Evolutionary conservation across 768 basidiomycete species (phyloP), one percentile per base, ranked within the genome.

Genomic region (Exsudoporus frostii): DNA sequence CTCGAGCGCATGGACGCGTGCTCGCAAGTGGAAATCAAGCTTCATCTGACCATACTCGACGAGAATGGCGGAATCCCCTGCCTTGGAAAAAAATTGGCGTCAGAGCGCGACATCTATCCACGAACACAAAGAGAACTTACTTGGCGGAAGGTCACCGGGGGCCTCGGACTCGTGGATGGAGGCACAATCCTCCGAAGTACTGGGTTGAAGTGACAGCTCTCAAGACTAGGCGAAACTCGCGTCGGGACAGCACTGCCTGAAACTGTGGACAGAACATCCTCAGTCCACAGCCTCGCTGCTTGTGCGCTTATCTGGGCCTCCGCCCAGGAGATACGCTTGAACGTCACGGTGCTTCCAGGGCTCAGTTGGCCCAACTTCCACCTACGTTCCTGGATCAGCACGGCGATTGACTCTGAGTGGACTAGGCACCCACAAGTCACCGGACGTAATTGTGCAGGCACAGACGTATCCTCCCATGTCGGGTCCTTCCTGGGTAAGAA

Each of bases 351-450:
- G 46, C 71, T 73, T 15, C 84, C 86, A 0, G 85, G 79, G 19
- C 76, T 72, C 25, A 86, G 59, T 61, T 89, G 86, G 0, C 86
- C 86, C 7, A 86, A 53, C 57, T 86, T 85, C 85, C 85, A 88
- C 70, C 83, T 83, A 50, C 10, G 11, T 33, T 7, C 15, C n/a
- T 10, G 15, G n/a, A 53, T 50, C 22, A 41, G 22, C 13, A 48
- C 9, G 6, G 22, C 1, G 6, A 33, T 25, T 24, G 24, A 38
- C 22, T 32, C 41, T 7, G 11, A 40, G 15, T 11, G 15, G 9
- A 17, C 33, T 5, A 40, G 19, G 17, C 14, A 65, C 77, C 48
- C 57, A 83, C 83, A 77, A 60, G 17, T 85, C 82, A 1, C 71
- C 74, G 3, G 76, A 71, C 5, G 76, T 74, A 3, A 84, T 72